phyloP scores from a whole-genome alignment of 2,329 filamentous ascomycete genomes.

The Cadophora sp. region DNA sequence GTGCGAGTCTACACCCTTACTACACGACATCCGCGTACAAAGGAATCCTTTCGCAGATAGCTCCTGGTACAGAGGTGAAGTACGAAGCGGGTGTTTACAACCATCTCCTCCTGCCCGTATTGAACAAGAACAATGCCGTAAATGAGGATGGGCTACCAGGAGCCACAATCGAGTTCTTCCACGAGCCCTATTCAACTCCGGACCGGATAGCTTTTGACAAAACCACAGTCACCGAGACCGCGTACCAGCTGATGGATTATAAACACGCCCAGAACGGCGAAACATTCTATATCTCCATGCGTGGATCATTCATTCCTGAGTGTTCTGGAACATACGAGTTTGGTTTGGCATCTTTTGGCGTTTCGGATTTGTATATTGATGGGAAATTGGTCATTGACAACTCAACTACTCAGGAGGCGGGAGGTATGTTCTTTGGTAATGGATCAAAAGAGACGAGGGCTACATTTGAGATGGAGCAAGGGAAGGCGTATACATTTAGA shows the following conservation, averaged over 20 bases:
- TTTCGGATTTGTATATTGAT: conserved; percentile 45
- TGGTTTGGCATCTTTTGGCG: conserved; percentile 47
- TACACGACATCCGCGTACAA: conserved; percentile 44
- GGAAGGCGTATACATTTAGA: conserved; percentile 43
- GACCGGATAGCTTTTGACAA: conserved; percentile 3
- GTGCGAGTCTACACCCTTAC: conserved; percentile 44
- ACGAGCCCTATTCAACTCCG: conserved; percentile 1
- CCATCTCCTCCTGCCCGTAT: neutral
- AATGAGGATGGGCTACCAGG: conserved; percentile 4
- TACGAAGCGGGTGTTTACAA: conserved; percentile 12
- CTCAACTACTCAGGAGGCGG: conserved; percentile 42
- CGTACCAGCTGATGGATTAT: conserved; percentile 13
- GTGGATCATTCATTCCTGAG: conserved; percentile 37
- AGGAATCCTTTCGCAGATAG: conserved; percentile 38
- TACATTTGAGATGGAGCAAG: conserved; percentile 38
- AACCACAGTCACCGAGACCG: conserved; percentile 5
- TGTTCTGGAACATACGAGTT: conserved; percentile 42
- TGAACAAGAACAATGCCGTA: conserved; percentile 4
- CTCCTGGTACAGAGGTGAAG: conserved; percentile 1
- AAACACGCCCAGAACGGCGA: conserved; percentile 12
- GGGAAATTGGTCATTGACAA: conserved; percentile 42
- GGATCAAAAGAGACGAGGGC: conserved; percentile 41
- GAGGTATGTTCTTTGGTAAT: conserved; percentile 18
- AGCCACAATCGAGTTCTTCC: conserved; percentile 11
- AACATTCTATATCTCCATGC: conserved; percentile 14